Evolutionary conservation across 371 early-diverging fungal species (phyloP), one percentile per base, ranked within the genome.

Genomic region (Nematocida ausubeli): DNA sequence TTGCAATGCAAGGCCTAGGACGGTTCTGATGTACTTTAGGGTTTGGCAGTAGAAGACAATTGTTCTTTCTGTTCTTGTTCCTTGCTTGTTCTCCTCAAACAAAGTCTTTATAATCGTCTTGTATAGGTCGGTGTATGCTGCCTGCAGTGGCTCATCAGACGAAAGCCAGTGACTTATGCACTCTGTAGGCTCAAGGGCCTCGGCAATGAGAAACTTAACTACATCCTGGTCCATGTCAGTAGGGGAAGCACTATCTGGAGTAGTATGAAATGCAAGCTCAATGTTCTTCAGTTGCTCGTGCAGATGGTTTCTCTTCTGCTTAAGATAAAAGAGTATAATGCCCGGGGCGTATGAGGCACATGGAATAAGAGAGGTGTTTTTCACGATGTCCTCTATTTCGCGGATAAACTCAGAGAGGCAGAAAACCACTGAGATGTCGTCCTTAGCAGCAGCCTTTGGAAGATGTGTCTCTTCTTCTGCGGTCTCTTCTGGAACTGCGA

Each of bases 181-280:
- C 5, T 12, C 12, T 2, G 32, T 30, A 5, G 60, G 60, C 35
- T 24, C 24, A 14, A 60, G 60, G 14, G 34, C 60, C 35, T 60
- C 60, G 22, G 60, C 60, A 24, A 60, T 3, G 2, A 60, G 39
- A 39, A 22, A 60, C 35, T 60, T 35, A 60, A 60, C 32, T 39
- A 60, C 60, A 16, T 60, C 39, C 6, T 14, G 6, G 28, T 60
- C 16, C 60, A 60, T 14, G 24, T 60, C 60, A 19, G 6, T 14
- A 16, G 32, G 14, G 12, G 6, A 16, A 32, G 16, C 12, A 28
- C 32, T 24, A n/a, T 2, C 39, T 14, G 28, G 12, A 24, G 54
- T 7, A 9, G 24, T 3, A 34, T 60, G 32, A 28, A 60, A 60
- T n/a, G n/a, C n/a, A n/a, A n/a, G n/a, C 6, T 16, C 60, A 35